phyloP scores from a whole-genome alignment of 768 basidiomycete species.

The Boletus sp. region DNA sequence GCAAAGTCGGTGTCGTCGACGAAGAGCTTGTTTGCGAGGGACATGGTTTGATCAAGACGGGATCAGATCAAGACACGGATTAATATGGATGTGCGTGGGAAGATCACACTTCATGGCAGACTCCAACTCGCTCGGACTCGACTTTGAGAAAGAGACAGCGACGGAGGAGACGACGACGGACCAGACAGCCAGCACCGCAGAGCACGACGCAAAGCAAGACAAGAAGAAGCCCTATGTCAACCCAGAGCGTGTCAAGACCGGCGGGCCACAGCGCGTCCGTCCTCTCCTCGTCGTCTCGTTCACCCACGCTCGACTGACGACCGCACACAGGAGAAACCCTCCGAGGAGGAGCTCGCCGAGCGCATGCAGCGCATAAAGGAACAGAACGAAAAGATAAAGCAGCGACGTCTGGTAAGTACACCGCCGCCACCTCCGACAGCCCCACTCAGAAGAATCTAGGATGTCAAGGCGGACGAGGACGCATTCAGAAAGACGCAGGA shows the following conservation, averaged over 20 bases:
- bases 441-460: constrained; percentile 40
- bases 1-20: constrained; percentile 71
- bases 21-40: constrained; percentile 90
- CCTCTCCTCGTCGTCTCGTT: not conserved
- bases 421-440: not conserved
- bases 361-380: constrained; percentile 69
- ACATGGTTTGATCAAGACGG: constrained; percentile 55
- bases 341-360: constrained; percentile 64
- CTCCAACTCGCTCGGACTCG: constrained; percentile 69
- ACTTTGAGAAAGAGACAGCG: constrained; percentile 47
- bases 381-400: constrained; percentile 77
- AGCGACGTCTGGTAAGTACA: constrained; percentile 54
- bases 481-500: constrained; percentile 73
- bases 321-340: constrained; percentile 59
- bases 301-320: constrained; percentile 11
- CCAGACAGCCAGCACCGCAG: not conserved
- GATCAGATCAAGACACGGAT: not conserved
- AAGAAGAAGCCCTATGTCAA: constrained; percentile 79
- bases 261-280: constrained; percentile 66
- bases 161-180: constrained; percentile 10
- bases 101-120: constrained; percentile 36
- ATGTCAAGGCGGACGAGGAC: constrained; percentile 79
- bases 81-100: constrained; percentile 24
- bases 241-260: constrained; percentile 81
- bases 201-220: constrained; percentile 34